Evolutionary conservation across 164 flowering plant species (phyloP).

Genomic region (Cinnamomum chago): DNA sequence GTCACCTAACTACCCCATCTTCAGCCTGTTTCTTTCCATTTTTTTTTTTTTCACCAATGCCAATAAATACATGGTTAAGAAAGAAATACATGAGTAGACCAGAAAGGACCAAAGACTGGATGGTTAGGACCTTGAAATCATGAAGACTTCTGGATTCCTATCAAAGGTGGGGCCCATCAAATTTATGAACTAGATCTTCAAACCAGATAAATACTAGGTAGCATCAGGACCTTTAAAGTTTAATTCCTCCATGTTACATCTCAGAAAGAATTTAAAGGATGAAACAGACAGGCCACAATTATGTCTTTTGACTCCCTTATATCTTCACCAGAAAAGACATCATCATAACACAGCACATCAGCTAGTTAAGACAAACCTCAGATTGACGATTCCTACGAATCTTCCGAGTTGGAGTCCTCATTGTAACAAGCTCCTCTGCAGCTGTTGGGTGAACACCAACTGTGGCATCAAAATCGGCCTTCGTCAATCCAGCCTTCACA

Average conservation of each 20-base stretch:
- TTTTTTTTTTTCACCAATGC: background rate
- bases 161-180: background rate
- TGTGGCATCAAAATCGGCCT: conserved; percentile 74
- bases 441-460: conserved; percentile 96
- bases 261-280: background rate
- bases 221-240: background rate
- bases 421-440: conserved; percentile 88
- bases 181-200: no score
- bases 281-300: background rate
- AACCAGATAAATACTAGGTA: background rate
- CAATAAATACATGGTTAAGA: background rate
- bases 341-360: background rate
- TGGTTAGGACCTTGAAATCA: background rate
- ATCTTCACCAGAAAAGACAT: background rate
- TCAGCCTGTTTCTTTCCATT: background rate
- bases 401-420: conserved; percentile 87
- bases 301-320: background rate
- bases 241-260: background rate
- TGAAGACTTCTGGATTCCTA: background rate
- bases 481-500: conserved; percentile 85
- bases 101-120: background rate
- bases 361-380: conserved; percentile 48
- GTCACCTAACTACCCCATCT: background rate
- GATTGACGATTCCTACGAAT: conserved; percentile 42
- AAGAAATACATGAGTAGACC: background rate